Conservation (phyloP, 306 rosid species). For the Dryas drummondii region DNA sequence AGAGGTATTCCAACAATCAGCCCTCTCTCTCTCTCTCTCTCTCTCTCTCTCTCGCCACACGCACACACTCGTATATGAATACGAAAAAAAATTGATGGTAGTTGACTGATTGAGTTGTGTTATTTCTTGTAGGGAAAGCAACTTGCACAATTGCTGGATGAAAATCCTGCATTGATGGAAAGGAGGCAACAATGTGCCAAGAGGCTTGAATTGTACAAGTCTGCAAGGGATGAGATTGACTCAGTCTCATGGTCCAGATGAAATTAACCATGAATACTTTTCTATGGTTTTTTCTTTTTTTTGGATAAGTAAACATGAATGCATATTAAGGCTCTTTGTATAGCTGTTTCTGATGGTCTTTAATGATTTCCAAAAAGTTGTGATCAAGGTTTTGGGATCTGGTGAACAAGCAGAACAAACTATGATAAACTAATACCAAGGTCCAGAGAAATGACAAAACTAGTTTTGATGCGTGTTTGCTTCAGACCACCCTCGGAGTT, state of each 20-base stretch:
- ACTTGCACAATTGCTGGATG: conserved; percentile 42
- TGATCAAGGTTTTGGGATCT: not conserved
- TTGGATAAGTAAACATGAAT: not conserved
- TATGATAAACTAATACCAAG: too few relatives aligned
- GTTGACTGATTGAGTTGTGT: conserved; percentile 6
- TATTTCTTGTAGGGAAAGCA: conserved; percentile 33
- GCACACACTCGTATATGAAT: conserved; percentile 3
- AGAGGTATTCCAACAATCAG: conserved; percentile 29
- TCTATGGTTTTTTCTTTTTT: not conserved
- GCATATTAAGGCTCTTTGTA: not conserved
- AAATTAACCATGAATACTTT: not conserved
- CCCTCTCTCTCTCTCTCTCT: not conserved
- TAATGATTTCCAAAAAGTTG: not conserved
- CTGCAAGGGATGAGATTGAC: conserved; percentile 58
- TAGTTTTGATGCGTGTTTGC: too few relatives aligned
- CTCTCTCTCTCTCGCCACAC: too few relatives aligned
- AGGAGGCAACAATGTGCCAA: conserved; percentile 45
- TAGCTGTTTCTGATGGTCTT: not conserved
- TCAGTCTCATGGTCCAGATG: conserved; percentile 46
- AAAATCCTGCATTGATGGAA: conserved; percentile 41
- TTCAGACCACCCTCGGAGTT: too few relatives aligned
- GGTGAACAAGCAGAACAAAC: not conserved
- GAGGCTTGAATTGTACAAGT: conserved; percentile 51
- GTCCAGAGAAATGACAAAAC: too few relatives aligned
- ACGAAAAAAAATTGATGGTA: not conserved